Conservation (phyloP, 2,329 filamentous ascomycete species). For the Teratosphaeria pseudoeucalypti region DNA sequence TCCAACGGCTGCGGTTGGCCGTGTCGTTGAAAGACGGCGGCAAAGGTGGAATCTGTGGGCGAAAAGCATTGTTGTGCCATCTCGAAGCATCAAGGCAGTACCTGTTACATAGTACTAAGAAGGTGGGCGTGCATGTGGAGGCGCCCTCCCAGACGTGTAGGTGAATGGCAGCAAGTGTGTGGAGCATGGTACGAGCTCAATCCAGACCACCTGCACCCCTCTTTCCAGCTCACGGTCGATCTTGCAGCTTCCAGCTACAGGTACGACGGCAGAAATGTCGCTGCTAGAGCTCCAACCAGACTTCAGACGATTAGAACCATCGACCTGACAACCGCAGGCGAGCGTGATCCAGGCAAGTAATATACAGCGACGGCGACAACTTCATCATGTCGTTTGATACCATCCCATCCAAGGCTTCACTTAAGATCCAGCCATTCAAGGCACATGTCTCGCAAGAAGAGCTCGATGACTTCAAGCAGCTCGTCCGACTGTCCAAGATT, state of each 20-base stretch:
- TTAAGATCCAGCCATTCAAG: conserved; percentile 32
- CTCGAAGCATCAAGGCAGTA: too few species aligned
- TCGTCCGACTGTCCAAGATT: conserved; percentile 38
- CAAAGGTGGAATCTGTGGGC: too few species aligned
- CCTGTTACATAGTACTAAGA: too few species aligned
- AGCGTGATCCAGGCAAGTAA: background rate
- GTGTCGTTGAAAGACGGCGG: too few species aligned
- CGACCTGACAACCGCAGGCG: background rate
- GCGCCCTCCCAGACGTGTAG: background rate
- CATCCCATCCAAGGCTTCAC: conserved; percentile 26
- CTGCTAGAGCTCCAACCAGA: background rate
- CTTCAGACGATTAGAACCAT: background rate
- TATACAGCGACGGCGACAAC: background rate
- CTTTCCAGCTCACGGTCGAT: background rate
- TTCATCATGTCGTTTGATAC: conserved; percentile 15
- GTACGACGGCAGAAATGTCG: background rate
- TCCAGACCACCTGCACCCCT: background rate
- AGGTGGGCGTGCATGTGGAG: background rate
- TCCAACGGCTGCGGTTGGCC: background rate
- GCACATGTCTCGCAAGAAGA: conserved; percentile 32
- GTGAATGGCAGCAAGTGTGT: background rate
- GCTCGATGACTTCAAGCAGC: conserved; percentile 34
- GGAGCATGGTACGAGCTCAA: background rate
- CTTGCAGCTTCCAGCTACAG: background rate
- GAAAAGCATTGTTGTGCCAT: too few species aligned